Conservation (phyloP, 768 basidiomycete genomes). For the Calvatia gigantea region DNA sequence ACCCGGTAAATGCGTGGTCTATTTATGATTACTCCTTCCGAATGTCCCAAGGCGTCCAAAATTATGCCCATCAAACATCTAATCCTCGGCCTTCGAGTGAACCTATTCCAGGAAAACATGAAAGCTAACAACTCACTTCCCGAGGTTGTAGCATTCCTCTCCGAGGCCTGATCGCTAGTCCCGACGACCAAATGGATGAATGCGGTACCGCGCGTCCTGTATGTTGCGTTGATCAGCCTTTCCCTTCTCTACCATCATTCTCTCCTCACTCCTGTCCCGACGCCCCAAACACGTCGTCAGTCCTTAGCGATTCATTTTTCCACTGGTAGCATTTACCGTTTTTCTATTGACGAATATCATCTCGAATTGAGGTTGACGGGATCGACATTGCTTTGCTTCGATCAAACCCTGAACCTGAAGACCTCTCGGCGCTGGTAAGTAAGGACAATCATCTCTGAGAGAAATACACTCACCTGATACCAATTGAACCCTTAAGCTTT, state of each 20-base stretch:
- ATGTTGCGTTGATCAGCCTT: background rate
- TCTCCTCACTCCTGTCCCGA: background rate
- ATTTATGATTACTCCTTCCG: slow-evolving; percentile 5
- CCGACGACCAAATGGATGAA: slow-evolving; percentile 3
- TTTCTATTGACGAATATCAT: background rate
- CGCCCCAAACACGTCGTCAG: no score
- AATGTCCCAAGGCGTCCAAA: background rate
- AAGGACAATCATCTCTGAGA: background rate
- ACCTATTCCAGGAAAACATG: slow-evolving; percentile 12
- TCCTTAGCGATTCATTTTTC: no score
- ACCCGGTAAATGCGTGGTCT: background rate
- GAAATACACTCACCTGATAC: background rate
- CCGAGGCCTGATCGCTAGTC: slow-evolving; percentile 10
- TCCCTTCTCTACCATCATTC: slow-evolving; percentile 2
- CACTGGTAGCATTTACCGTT: background rate
- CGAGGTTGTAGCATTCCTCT: slow-evolving; percentile 10
- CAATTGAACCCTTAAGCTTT: background rate
- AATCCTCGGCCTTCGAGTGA: slow-evolving; percentile 8
- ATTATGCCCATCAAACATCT: slow-evolving; percentile 8
- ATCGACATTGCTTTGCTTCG: background rate
- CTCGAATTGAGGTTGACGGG: background rate
- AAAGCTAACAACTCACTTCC: background rate
- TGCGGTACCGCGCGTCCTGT: background rate
- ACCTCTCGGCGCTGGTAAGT: background rate
- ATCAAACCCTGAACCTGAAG: background rate